Conservation (phyloP, 441 rosid species). For the Bruguiera hainesii region DNA sequence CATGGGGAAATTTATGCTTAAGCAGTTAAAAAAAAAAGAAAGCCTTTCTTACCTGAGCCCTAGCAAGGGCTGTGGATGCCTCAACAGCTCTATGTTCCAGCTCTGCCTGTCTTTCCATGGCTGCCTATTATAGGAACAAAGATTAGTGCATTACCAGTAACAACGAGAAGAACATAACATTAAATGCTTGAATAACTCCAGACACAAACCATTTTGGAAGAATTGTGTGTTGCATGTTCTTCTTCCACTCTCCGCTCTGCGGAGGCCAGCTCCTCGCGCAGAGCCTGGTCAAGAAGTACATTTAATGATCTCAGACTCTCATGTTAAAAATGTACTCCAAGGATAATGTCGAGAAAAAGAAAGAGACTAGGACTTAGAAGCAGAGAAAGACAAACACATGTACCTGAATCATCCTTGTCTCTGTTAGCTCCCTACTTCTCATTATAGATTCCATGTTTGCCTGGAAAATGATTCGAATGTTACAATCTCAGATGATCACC, state of each 20-base stretch:
- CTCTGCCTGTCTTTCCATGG: conserved; percentile 96
- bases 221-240: conserved; percentile 84
- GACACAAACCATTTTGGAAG: conserved; percentile 79
- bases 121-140: conserved; percentile 59
- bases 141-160: conserved; percentile 15
- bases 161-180: conserved; percentile 8
- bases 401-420: conserved; percentile 99
- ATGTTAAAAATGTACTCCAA: conserved; percentile 11
- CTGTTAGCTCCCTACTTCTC: conserved; percentile 95
- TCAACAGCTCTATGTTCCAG: conserved; percentile 94
- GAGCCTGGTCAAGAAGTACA: conserved; percentile 57
- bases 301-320: conserved; percentile 21
- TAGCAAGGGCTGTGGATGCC: conserved; percentile 88
- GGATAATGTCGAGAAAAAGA: conserved; percentile 2
- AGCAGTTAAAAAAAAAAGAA: not conserved
- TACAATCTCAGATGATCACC: not conserved
- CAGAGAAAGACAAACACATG: conserved; percentile 17
- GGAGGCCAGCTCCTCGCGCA: conserved; percentile 92
- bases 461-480: conserved; percentile 34
- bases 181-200: conserved; percentile 14
- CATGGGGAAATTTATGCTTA: not conserved
- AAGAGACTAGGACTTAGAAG: conserved; percentile 1
- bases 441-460: conserved; percentile 91
- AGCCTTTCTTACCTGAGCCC: conserved; percentile 72
- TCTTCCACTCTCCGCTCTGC: conserved; percentile 95